These are phyloP conservation scores for Penicillium sp. DNA, from an alignment of 2,329 filamentous ascomycete genomes.

Conservation along the genomic window DNA sequence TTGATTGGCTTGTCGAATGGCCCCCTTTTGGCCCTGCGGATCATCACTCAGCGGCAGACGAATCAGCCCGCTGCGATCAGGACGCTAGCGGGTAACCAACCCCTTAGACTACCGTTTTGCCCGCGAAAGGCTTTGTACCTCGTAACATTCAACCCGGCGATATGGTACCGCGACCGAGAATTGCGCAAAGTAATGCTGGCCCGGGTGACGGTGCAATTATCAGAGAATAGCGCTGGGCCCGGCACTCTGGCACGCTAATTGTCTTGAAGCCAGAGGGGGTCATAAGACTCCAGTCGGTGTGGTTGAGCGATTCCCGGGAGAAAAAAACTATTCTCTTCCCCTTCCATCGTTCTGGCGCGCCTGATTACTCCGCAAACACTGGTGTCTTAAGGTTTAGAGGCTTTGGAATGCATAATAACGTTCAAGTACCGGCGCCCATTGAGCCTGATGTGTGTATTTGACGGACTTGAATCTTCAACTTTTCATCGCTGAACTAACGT, in stretches of 20 bases:
- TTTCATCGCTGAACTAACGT: neutral
- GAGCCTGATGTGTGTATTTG: conserved; percentile 29
- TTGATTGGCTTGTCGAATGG: conserved; percentile 10
- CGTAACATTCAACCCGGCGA: conserved; percentile 7
- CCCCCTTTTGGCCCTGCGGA: conserved; percentile 8
- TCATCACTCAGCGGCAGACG: conserved; percentile 1
- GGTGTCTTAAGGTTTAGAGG: neutral
- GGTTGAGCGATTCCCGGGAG: conserved; percentile 1
- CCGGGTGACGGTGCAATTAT: neutral
- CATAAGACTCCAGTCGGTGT: conserved; percentile 25
- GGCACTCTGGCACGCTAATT: conserved; percentile 18
- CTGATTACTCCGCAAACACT: too few relatives aligned
- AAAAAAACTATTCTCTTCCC: conserved; percentile 8
- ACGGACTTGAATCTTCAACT: neutral
- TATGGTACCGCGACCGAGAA: neutral
- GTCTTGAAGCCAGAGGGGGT: conserved; percentile 20
- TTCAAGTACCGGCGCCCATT: conserved; percentile 17
- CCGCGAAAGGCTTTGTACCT: conserved; percentile 6
- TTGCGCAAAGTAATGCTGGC: neutral
- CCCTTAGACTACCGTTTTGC: conserved; percentile 1
- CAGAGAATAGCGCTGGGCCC: conserved; percentile 9
- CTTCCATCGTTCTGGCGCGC: conserved; percentile 11
- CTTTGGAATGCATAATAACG: conserved; percentile 9
- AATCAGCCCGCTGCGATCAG: conserved; percentile 7
- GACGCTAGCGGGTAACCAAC: conserved; percentile 5